Evolutionary conservation across 192 early-diverging fungal species (phyloP).

Genomic region (Obelidium mucronatum): DNA sequence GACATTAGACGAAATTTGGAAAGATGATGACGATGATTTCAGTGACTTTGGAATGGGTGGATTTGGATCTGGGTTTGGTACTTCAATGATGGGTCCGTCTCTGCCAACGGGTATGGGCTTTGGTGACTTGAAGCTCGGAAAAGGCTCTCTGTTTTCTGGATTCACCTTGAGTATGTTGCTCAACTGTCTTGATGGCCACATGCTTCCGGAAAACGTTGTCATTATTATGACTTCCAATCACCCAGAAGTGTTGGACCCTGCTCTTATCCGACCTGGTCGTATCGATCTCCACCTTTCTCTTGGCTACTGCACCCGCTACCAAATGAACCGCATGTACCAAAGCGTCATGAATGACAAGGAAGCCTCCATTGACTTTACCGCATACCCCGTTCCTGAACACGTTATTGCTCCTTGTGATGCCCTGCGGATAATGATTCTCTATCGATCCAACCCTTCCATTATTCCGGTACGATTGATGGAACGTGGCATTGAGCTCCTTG

Average conservation of each 20-base stretch:
- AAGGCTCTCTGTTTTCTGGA: constrained; percentile 33
- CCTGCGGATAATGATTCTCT: constrained; percentile 66
- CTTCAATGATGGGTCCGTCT: constrained; percentile 29
- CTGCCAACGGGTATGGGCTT: constrained; percentile 28
- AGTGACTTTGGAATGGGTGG: constrained; percentile 1
- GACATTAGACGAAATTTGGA: constrained; percentile 28
- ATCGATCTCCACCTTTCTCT: constrained; percentile 71
- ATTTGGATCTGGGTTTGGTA: not conserved
- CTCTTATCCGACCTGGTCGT: constrained; percentile 66
- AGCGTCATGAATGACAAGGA: constrained; percentile 48
- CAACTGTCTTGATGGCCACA: constrained; percentile 68
- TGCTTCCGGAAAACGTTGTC: constrained; percentile 59
- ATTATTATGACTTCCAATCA: constrained; percentile 76
- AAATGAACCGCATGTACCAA: constrained; percentile 60
- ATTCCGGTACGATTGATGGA: constrained; percentile 43
- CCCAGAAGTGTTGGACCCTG: constrained; percentile 67
- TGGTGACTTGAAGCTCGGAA: constrained; percentile 35
- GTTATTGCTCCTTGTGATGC: constrained; percentile 70
- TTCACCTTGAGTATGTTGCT: constrained; percentile 58
- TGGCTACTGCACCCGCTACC: constrained; percentile 68
- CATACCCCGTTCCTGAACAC: constrained; percentile 52
- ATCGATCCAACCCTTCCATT: constrained; percentile 45
- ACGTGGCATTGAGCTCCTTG: constrained; percentile 29
- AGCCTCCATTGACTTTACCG: constrained; percentile 34
- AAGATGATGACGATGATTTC: constrained; percentile 24